phyloP scores from a whole-genome alignment of 2,329 filamentous ascomycete species.

The Myriosclerotinia scirpicola region DNA sequence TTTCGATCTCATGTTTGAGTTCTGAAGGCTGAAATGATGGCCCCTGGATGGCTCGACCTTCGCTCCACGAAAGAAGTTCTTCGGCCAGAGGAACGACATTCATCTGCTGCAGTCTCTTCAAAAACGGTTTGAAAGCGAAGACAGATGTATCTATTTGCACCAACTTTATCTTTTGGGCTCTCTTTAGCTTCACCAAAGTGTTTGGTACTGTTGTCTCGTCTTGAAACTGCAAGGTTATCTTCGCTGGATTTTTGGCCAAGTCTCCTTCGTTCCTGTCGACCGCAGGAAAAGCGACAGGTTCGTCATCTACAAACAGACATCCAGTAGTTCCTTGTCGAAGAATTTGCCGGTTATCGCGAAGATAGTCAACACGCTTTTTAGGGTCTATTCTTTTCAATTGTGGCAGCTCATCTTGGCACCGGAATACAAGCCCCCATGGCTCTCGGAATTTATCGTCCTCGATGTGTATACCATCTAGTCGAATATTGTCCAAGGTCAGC shows the following conservation, averaged over 20 bases:
- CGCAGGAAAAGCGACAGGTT: constrained; percentile 60
- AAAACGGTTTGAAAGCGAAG: constrained; percentile 68
- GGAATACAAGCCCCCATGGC: constrained; percentile 46
- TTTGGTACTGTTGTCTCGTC: constrained; percentile 49
- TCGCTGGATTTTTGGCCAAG: constrained; percentile 47
- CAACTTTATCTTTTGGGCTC: constrained; percentile 46
- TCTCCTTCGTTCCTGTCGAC: constrained; percentile 53
- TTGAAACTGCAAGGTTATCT: constrained; percentile 53
- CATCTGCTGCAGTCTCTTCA: constrained; percentile 58
- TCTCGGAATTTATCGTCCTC: constrained; percentile 34
- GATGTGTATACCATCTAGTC: constrained; percentile 27
- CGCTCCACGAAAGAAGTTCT: constrained; percentile 48
- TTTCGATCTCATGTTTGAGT: constrained; percentile 37
- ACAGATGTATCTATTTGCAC: constrained; percentile 62
- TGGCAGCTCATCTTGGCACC: constrained; percentile 47
- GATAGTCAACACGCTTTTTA: constrained; percentile 45
- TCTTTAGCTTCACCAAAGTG: constrained; percentile 48
- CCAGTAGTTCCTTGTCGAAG: constrained; percentile 62
- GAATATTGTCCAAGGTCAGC: constrained; percentile 41
- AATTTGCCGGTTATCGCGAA: constrained; percentile 50
- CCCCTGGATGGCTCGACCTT: constrained; percentile 23
- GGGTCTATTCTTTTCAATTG: constrained; percentile 42
- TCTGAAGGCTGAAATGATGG: constrained; percentile 30
- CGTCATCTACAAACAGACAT: constrained; percentile 53
- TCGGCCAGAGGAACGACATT: constrained; percentile 55